Percentiles rank a stretch among this genome's conserved stretches.
These are phyloP conservation scores for Colletotrichum brevisporum DNA, from an alignment of 2,329 filamentous ascomycete genomes.

Conservation along the genomic window DNA sequence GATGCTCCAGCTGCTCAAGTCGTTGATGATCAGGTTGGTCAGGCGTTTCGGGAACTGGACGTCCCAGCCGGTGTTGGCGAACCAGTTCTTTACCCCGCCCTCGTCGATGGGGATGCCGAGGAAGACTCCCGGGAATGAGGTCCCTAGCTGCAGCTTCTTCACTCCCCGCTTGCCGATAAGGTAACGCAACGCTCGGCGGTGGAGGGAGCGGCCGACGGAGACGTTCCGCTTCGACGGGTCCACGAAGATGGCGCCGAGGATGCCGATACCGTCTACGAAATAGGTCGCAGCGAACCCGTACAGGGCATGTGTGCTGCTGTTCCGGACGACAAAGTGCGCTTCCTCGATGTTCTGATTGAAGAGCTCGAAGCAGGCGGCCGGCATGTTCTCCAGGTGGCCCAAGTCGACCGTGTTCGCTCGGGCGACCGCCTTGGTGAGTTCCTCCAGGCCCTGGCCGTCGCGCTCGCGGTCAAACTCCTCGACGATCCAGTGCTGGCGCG, in stretches of 20 bases:
- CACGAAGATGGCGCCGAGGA: conserved; percentile 89
- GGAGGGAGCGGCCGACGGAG: conserved; percentile 90
- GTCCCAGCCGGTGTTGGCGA: conserved; percentile 92
- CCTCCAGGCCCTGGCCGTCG: conserved; percentile 80
- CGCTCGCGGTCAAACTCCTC: conserved; percentile 87
- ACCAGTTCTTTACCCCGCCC: conserved; percentile 78
- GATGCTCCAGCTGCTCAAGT: conserved; percentile 80
- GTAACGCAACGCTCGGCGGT: conserved; percentile 85
- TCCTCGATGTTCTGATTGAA: conserved; percentile 80
- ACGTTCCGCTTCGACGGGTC: conserved; percentile 88
- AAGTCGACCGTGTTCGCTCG: conserved; percentile 77
- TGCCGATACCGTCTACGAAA: conserved; percentile 78
- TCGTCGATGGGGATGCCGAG: conserved; percentile 80
- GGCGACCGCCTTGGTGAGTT: conserved; percentile 79
- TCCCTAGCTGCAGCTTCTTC: conserved; percentile 86
- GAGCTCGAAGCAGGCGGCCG: conserved; percentile 82
- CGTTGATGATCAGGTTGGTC: conserved; percentile 79
- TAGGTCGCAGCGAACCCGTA: conserved; percentile 96
- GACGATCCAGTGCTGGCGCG: conserved; percentile 95
- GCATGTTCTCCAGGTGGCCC: conserved; percentile 78
- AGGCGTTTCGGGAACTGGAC: conserved; percentile 70
- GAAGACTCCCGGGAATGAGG: conserved; percentile 86
- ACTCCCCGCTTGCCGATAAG: conserved; percentile 79
- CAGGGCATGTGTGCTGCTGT: conserved; percentile 90
- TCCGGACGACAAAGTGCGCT: conserved; percentile 91